Evolutionary conservation across 2,329 filamentous ascomycete genomes (phyloP), one percentile per base, ranked within the genome.

Genomic region (Fusarium heterosporum): DNA sequence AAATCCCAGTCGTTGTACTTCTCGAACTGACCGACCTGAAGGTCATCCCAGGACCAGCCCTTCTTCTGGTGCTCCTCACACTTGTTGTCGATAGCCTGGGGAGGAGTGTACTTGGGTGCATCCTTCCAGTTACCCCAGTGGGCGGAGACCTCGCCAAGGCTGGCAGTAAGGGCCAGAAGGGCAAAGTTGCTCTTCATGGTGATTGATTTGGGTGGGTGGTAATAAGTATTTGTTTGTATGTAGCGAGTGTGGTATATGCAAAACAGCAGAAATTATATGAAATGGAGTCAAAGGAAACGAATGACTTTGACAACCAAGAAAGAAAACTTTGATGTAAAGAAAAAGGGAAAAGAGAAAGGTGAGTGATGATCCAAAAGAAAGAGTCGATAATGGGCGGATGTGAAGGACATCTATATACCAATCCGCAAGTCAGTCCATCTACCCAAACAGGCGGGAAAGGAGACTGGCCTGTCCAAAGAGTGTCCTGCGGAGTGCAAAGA

Each of bases 1-100:
- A 93, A 95, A 64, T 84, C 80, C 78, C 95, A 93, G 74, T 88
- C 91, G 51, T 87, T 87, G 78, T 93, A 97, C 71, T 77, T 80
- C 67, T 77, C 79, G 79, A 97, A 89, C 16, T 76, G 72, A 42
- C 92, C 93, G 34, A 80, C 69, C 66, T 77, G 71, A 25, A 97
- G 84, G 67, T 86, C 85, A 26, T 79, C 78, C 87, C 91, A 97
- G 82, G 90, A 81, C 78, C 91, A 96, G 48, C 93, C 93, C 22
- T 74, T 69, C 66, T 85, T 79, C 81, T 96, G 92, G 69, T 88
- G 78, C n/a, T 85, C 77, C 59, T 85, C 88, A 80, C 95, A 97
- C 73, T 90, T 80, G 82, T 96, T 96, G 82, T 93, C 82, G 74
- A 85, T 88, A 84, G 92, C 93, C 60, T 81, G 80, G 13, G 93